Base-by-base conservation (phyloP, 331 rosid genomes). In the Cydonia oblonga region DNA sequence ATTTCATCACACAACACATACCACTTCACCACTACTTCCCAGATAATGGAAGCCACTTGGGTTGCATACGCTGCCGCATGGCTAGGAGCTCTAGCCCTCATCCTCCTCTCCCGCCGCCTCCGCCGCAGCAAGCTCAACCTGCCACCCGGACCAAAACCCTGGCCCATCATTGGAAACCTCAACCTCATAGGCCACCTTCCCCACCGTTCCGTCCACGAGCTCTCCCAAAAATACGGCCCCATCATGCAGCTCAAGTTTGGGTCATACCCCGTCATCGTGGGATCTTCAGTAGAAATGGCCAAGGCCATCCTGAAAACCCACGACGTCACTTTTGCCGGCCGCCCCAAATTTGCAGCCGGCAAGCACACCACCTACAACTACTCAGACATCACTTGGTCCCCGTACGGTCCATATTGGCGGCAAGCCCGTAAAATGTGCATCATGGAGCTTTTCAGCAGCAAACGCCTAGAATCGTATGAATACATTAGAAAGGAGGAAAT, bases 151-250 rank as follows among this genome's bases (percentile, higher is more conserved):
- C 97, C 97, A 74, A 86, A 77, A 60, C 85, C 92, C 10, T 89
- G 97, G 97, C 97, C 92, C 33, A 63, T 91, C 11, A 83, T 91
- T 53, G 97, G 97, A 13, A 91, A 89, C 81, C 91, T 89, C 18
- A 81, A 91, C 73, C 85, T 89, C 22, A 89, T 91, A 4, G 88
- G 96, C 29, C 1, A 80, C 5, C 89, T 91, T 4, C 97, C 96
- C 8, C 97, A 89, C 76, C 84, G 16, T 1, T 88, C 96, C 40
- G 13, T 91, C 67, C 83, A 91, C 26, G 59, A 42, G 1, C 92
- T 89, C 28, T 78, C 84, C 25, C 44, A 26, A 60, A 87, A 86
- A 11, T 86, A 89, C 20, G 97, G 97, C 1, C 97, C 96, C 49
- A 58, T 91, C 72, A 81, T 91, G 81, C 83, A 89, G 0, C 61